Percentiles rank a stretch among this genome's conserved stretches.
These are phyloP conservation scores for Ophiostoma fasciatum DNA, from an alignment of 2,329 filamentous ascomycete genomes.

Conservation along the genomic window DNA sequence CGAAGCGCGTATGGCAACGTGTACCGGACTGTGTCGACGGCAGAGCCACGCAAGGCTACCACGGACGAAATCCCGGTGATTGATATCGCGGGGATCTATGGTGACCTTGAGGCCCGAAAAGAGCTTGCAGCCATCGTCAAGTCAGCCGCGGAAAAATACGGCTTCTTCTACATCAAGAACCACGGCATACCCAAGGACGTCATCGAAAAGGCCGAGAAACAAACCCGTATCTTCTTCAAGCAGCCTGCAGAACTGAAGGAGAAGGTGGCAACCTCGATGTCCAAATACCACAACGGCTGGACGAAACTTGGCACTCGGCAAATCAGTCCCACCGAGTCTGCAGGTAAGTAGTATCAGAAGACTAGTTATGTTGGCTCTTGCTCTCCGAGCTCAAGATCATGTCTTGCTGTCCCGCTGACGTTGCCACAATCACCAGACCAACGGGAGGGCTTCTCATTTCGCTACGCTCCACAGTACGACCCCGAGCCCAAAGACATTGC, in stretches of 20 bases:
- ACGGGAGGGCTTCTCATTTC: conserved; percentile 36
- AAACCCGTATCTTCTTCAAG: conserved; percentile 25
- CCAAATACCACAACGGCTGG: conserved; percentile 46
- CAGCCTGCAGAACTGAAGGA: conserved; percentile 28
- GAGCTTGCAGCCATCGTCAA: conserved; percentile 5
- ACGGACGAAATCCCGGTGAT: conserved; percentile 9
- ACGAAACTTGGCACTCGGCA: conserved; percentile 30
- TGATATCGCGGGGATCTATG: conserved; percentile 6
- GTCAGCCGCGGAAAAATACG: conserved; percentile 32
- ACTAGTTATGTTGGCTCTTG: too few relatives aligned
- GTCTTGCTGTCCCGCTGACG: too few relatives aligned
- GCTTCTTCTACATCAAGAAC: conserved; percentile 41
- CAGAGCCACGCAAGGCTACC: background rate
- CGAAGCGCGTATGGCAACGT: background rate
- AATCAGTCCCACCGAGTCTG: conserved; percentile 37
- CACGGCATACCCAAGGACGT: conserved; percentile 27
- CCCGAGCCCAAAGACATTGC: conserved; percentile 26
- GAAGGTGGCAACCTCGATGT: conserved; percentile 25
- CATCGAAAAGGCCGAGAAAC: conserved; percentile 21
- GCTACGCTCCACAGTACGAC: conserved; percentile 38
- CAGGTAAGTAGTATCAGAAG: conserved; percentile 26
- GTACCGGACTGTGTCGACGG: background rate
- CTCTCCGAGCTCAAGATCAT: too few relatives aligned
- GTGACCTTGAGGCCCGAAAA: background rate
- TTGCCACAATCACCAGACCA: too few relatives aligned